Conservation (phyloP, 2,329 filamentous ascomycete species). For the Colletotrichum navitas region DNA sequence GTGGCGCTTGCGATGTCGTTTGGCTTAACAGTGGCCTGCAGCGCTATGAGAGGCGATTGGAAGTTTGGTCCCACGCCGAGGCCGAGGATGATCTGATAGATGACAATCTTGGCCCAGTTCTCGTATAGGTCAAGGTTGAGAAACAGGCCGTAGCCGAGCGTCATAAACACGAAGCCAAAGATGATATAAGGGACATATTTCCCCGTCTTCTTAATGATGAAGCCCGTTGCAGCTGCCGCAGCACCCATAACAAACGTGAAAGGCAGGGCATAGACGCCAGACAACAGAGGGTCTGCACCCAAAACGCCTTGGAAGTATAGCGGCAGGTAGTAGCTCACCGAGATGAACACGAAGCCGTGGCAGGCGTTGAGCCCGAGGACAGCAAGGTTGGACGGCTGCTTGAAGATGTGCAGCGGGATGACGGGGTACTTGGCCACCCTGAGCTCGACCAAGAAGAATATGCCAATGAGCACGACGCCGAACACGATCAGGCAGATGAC, state of each 20-base stretch:
- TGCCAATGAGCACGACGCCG: slow-evolving; percentile 60
- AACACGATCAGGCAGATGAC: slow-evolving; percentile 75
- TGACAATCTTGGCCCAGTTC: slow-evolving; percentile 55
- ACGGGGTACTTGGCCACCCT: slow-evolving; percentile 74
- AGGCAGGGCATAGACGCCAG: slow-evolving; percentile 72
- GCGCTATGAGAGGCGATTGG: slow-evolving; percentile 71
- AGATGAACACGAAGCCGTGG: slow-evolving; percentile 71
- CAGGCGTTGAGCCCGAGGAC: slow-evolving; percentile 60
- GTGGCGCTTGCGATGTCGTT: slow-evolving; percentile 74
- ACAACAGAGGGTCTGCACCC: slow-evolving; percentile 69
- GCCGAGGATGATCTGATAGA: slow-evolving; percentile 71
- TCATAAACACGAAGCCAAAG: slow-evolving; percentile 63
- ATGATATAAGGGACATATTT: slow-evolving; percentile 66
- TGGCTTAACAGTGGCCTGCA: slow-evolving; percentile 72
- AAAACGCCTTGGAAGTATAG: slow-evolving; percentile 80
- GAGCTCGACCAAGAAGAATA: slow-evolving; percentile 73
- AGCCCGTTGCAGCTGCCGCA: slow-evolving; percentile 33
- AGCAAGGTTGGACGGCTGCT: slow-evolving; percentile 66
- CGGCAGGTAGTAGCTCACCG: slow-evolving; percentile 77
- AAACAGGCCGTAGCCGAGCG: slow-evolving; percentile 69
- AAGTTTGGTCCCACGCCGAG: slow-evolving; percentile 73
- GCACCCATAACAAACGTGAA: slow-evolving; percentile 57
- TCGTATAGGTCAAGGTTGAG: slow-evolving; percentile 57
- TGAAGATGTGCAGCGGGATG: slow-evolving; percentile 75
- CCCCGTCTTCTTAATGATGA: slow-evolving; percentile 64